These are phyloP conservation scores for Populus pruinosa DNA, from an alignment of 345 rosid genomes.

Conservation along the genomic window DNA sequence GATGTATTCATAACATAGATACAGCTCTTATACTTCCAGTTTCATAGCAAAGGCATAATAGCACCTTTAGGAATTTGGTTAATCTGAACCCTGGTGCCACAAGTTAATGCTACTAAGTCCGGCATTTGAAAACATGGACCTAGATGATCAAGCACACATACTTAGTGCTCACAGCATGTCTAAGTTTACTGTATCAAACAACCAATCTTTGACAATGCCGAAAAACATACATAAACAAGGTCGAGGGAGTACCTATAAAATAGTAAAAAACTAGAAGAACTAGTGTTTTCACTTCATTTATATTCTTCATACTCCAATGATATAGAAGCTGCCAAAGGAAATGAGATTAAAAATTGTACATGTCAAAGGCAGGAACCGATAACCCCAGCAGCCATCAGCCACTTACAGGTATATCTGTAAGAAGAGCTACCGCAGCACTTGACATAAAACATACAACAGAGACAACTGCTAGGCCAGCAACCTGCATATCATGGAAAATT, in stretches of 20 bases:
- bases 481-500: constrained; percentile 32
- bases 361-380: not conserved
- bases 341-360: constrained; percentile 6
- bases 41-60: not conserved
- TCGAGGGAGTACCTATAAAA: constrained; percentile 46
- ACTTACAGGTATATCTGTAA: constrained; percentile 52
- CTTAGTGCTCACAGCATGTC: not conserved
- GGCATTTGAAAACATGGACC: not conserved
- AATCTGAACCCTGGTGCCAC: not conserved
- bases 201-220: not conserved
- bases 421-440: constrained; percentile 46
- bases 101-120: not conserved
- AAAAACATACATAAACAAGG: constrained; percentile 13
- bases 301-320: constrained; percentile 34
- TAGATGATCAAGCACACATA: not conserved
- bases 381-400: not conserved
- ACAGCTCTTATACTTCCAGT: not conserved
- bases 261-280: constrained; percentile 45
- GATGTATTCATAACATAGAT: not conserved
- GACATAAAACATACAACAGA: constrained; percentile 54
- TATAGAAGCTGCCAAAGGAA: constrained; percentile 44
- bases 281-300: constrained; percentile 30
- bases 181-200: not conserved
- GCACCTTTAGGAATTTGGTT: not conserved
- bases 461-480: constrained; percentile 58